Evolutionary conservation across 129 eudicot species (phyloP).

Genomic region (Centaurea solstitialis): DNA sequence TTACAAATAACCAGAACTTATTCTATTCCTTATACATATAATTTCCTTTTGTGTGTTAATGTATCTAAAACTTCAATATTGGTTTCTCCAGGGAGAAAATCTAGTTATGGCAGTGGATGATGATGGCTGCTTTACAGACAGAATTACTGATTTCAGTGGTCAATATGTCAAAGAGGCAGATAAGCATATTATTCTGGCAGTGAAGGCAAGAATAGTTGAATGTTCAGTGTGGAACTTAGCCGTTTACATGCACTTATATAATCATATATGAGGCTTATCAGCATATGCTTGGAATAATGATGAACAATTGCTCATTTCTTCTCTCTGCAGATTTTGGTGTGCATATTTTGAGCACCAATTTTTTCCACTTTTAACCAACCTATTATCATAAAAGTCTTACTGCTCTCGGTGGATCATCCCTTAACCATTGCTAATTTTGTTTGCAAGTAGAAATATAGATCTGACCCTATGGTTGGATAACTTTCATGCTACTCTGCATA

Average conservation of each 20-base stretch:
- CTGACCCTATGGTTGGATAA: not conserved
- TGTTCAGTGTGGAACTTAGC: not conserved
- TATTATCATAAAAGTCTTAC: not conserved
- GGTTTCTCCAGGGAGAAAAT: conserved; percentile 50
- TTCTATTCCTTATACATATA: not conserved
- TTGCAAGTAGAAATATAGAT: not conserved
- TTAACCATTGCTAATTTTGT: not conserved
- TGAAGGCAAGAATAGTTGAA: conserved; percentile 45
- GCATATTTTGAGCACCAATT: not conserved
- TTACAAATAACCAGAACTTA: not conserved
- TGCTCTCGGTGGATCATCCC: not conserved
- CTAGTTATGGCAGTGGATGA: conserved; percentile 78
- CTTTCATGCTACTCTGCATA: not conserved
- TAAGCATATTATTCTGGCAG: conserved; percentile 60
- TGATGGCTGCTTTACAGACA: conserved; percentile 76
- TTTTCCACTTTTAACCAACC: not conserved
- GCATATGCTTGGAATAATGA: not conserved
- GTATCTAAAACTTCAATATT: not conserved
- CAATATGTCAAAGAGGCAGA: conserved; percentile 75
- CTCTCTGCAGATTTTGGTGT: not conserved
- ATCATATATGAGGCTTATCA: not conserved
- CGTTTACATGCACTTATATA: not conserved
- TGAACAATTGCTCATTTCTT: not conserved
- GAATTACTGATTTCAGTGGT: conserved; percentile 47
- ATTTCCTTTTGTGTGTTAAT: not conserved